Base-by-base conservation (phyloP, 768 basidiomycete species). In the Cystofilobasidium bisporidii region DNA sequence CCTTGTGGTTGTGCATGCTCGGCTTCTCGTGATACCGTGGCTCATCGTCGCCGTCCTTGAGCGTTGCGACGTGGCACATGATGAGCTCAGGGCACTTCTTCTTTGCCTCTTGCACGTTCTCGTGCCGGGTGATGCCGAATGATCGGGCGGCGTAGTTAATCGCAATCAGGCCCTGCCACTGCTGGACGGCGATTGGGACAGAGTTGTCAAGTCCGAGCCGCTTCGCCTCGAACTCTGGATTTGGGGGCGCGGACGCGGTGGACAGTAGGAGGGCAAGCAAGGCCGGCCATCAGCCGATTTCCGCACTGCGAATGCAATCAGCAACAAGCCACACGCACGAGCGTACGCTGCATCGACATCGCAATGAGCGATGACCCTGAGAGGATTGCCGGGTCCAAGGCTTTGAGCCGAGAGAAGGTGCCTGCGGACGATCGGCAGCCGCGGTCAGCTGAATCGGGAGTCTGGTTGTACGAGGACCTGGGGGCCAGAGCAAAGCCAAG, bases 111-210 rank as follows among this genome's bases (percentile, higher is more conserved):
- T 75, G 71, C 67, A 86, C 79, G 75, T 85, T 86, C 76, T 86
- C 87, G 84, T 91, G 89, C 56, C 94, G 80, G n/a, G 90, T 89
- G 72, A 99, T 93, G 6, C 93, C 94, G 74, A 83, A 97, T 73
- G 85, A 85, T 70, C 96, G 83, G 0, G 96, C 94, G 6, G 92
- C 86, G 74, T 99, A 98, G 77, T 93, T 97, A 70, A 98, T 87
- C 0, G 96, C 96, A 67, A 99, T 98, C 72, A 93, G 75, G 20
- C 84, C 81, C 55, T 88, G 84, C 92, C 92, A 93, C 71, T 94
- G 91, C 53, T 86, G 81, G 9, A 91, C 90, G 8, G 90, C 88
- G 15, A 93, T 80, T 0, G 91, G 90, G 0, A 76, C 71, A 74
- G 57, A 81, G 80, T 48, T 43, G 43, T 33, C 82, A 26, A 73